These are phyloP conservation scores for Nitzschia palea DNA, from an alignment of 108 stramenopile genomes.

Conservation along the genomic window DNA sequence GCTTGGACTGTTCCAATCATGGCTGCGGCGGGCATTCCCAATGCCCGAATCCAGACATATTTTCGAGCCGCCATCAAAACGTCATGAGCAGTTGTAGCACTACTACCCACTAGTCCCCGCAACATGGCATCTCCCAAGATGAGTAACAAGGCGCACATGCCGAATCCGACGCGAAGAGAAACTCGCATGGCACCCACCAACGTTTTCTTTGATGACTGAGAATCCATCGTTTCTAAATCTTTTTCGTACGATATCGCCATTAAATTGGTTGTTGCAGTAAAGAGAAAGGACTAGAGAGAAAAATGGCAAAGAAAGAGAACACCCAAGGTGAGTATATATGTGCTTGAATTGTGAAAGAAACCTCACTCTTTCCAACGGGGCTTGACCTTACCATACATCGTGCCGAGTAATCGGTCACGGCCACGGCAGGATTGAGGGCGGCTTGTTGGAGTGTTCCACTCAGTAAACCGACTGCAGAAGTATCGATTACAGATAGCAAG, in stretches of 20 bases:
- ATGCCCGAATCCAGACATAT: slow-evolving; percentile 81
- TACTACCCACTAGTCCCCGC: slow-evolving; percentile 67
- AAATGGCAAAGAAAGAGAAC: background rate
- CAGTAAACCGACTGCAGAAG: slow-evolving; percentile 72
- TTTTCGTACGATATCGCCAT: slow-evolving; percentile 64
- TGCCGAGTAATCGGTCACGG: slow-evolving; percentile 72
- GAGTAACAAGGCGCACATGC: slow-evolving; percentile 53
- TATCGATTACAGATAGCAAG: slow-evolving; percentile 80
- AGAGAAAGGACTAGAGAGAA: slow-evolving; percentile 61
- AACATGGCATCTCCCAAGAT: slow-evolving; percentile 42
- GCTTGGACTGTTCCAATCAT: slow-evolving; percentile 78
- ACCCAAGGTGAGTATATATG: background rate
- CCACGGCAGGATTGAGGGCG: slow-evolving; percentile 79
- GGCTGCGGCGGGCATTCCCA: slow-evolving; percentile 84
- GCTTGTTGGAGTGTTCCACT: slow-evolving; percentile 84
- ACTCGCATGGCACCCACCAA: slow-evolving; percentile 68
- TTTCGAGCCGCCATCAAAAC: slow-evolving; percentile 71
- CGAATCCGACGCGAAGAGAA: slow-evolving; percentile 57
- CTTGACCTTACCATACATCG: slow-evolving; percentile 56
- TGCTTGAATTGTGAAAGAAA: background rate
- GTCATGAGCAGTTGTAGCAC: slow-evolving; percentile 46
- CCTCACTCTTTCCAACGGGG: too few species aligned
- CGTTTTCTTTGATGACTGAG: too few species aligned
- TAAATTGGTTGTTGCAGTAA: slow-evolving; percentile 82
- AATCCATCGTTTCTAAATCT: too few species aligned